Evolutionary conservation across 371 early-diverging fungal genomes (phyloP).

Genomic region (Mucor irregularis): DNA sequence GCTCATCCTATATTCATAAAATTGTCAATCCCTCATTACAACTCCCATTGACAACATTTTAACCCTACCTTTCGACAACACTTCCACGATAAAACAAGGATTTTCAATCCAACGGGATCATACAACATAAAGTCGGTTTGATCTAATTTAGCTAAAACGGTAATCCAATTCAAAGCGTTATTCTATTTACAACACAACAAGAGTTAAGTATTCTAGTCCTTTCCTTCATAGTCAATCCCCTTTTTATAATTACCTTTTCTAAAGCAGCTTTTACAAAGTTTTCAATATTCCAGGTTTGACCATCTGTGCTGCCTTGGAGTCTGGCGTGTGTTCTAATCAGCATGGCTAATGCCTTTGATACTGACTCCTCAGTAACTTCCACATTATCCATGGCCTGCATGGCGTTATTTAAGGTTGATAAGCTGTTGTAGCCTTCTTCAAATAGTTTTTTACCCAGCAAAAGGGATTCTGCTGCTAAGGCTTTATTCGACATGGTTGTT

Average conservation of each 20-base stretch:
- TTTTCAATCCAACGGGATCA: conserved; percentile 59
- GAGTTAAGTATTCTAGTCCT: no score
- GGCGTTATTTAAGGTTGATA: conserved; percentile 28
- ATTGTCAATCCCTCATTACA: not conserved
- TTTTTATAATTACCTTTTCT: conserved; percentile 22
- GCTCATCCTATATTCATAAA: conserved; percentile 23
- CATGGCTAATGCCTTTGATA: conserved; percentile 35
- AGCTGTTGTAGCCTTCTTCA: conserved; percentile 32
- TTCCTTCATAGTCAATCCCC: no score
- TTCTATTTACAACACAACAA: conserved; percentile 27
- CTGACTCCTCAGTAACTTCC: conserved; percentile 29
- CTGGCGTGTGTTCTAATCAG: conserved; percentile 36
- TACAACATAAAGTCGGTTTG: conserved; percentile 63
- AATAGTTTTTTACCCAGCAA: conserved; percentile 32
- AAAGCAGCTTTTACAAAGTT: conserved; percentile 36
- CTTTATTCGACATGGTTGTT: conserved; percentile 17
- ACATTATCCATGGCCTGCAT: conserved; percentile 36
- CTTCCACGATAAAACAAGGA: conserved; percentile 65
- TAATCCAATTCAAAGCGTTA: conserved; percentile 61
- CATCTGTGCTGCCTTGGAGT: conserved; percentile 26
- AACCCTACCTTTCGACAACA: conserved; percentile 58
- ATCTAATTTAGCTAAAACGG: conserved; percentile 65
- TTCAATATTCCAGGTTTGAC: conserved; percentile 36
- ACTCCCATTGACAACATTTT: not conserved
- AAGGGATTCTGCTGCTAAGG: conserved; percentile 13